Evolutionary conservation across 306 rosid genomes (phyloP), one percentile per base, ranked within the genome.

Genomic region (Pyrus communis): DNA sequence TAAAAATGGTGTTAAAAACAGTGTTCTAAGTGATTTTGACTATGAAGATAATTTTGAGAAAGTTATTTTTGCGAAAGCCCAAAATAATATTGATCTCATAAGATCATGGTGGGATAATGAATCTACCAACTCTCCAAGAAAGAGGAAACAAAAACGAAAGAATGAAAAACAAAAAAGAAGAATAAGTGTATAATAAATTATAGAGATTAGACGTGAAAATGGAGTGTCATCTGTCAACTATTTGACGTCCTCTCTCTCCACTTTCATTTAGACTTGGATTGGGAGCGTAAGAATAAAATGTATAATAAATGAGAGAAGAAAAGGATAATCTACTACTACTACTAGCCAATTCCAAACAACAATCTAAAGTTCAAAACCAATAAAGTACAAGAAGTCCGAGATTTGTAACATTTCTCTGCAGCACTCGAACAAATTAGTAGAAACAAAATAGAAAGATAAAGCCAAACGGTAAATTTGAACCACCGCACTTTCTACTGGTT

Each of bases 181-280:
- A 5, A 46, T 13, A 46, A 46, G 14, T 14, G 52, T 57, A 57
- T 57, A 57, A n/a, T 57, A n/a, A 57, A 57, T 57, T 0, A 33
- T 33, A 33, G 0, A 33, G 40, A 35, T 35, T 35, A 6, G 40
- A 35, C 40, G 0, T 1, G 9, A 35, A 35, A 35, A 35, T 1
- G 8, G 0, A 6, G 2, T 33, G 0, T 0, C 8, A 7, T 35
- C 0, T 35, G 40, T 35, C 9, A 9, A 35, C 0, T 35, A 38
- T 2, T 0, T 38, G 0, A 38, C 42, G 0, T 0, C 2, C 0
- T 38, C 2, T 38, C 42, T 38, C 0, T 38, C 10, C 7, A 7
- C 42, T 38, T 38, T 38, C 8, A 38, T 38, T 38, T 0, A 9
- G 42, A 38, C 42, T 38, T 38, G 2, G 9, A 35, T 2, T 35